phyloP scores from a whole-genome alignment of 306 rosid species.

The Sindora glabra region DNA sequence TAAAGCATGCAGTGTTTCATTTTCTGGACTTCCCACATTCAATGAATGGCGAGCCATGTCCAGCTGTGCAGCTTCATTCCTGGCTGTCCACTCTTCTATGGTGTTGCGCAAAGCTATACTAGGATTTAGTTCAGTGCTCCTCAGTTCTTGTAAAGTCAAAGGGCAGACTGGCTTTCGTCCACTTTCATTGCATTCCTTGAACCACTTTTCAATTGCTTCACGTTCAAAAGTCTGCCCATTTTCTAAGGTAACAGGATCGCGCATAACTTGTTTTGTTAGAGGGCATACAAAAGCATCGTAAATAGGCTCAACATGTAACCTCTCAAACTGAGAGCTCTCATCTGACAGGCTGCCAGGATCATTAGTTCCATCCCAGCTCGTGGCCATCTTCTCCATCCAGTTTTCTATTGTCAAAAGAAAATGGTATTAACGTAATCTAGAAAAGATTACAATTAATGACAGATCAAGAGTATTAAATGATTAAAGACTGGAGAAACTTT shows the following conservation, averaged over 20 bases:
- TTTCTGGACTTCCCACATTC: constrained; percentile 61
- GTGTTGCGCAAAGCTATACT: constrained; percentile 96
- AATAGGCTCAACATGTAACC: constrained; percentile 78
- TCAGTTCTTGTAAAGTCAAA: constrained; percentile 59
- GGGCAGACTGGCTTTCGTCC: constrained; percentile 78
- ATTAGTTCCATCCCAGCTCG: constrained; percentile 78
- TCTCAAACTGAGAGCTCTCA: constrained; percentile 65
- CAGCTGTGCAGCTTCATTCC: constrained; percentile 93
- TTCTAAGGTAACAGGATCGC: constrained; percentile 84
- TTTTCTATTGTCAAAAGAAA: constrained; percentile 28
- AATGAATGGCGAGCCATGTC: constrained; percentile 78
- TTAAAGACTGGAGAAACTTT: background rate
- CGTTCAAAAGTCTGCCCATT: constrained; percentile 93
- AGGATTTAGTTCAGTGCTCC: constrained; percentile 65
- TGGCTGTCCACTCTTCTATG: constrained; percentile 96
- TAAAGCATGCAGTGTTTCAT: constrained; percentile 63
- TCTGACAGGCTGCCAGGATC: constrained; percentile 85
- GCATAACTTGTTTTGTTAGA: constrained; percentile 85
- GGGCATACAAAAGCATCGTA: constrained; percentile 93
- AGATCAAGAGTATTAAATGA: background rate
- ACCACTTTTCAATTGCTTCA: constrained; percentile 91
- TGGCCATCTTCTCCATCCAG: constrained; percentile 47
- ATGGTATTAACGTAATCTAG: background rate
- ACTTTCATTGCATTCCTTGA: constrained; percentile 85
- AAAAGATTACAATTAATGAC: background rate